Conservation (phyloP, 495 filamentous ascomycete genomes). For the Opeltia flavorubescens region DNA sequence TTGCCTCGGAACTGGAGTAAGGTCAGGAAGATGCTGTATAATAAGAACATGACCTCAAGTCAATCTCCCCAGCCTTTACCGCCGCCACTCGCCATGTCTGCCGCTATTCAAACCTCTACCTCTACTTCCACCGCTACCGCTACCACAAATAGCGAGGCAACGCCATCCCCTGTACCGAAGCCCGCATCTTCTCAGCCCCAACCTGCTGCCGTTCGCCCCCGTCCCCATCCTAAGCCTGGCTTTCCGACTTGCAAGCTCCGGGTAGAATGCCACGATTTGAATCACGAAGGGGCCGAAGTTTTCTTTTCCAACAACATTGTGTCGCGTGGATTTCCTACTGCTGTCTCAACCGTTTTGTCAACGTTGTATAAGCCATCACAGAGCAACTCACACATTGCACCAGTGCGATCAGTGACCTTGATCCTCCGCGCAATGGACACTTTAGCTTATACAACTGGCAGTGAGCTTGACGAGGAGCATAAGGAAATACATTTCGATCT, state of each 20-base stretch:
- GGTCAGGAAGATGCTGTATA: neutral
- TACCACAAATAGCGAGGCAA: neutral
- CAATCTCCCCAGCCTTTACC: constrained; percentile 13
- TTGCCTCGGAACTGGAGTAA: no score
- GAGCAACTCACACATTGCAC: constrained; percentile 27
- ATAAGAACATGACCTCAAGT: neutral
- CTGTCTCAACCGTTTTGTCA: constrained; percentile 37
- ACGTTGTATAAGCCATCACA: constrained; percentile 16
- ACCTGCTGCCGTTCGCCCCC: neutral
- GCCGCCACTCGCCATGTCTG: constrained; percentile 15
- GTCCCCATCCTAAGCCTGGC: constrained; percentile 13
- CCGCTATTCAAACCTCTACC: neutral
- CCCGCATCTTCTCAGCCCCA: neutral
- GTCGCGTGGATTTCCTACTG: constrained; percentile 42
- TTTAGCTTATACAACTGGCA: constrained; percentile 79
- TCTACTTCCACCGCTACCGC: neutral
- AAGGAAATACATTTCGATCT: constrained; percentile 90
- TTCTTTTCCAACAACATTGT: constrained; percentile 52
- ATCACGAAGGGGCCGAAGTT: constrained; percentile 41
- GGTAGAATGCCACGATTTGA: constrained; percentile 56
- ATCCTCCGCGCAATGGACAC: constrained; percentile 65
- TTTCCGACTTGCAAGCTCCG: constrained; percentile 49
- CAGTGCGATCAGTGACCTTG: constrained; percentile 72
- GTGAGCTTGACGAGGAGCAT: constrained; percentile 71
- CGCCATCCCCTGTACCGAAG: constrained; percentile 12